A percentile compares a stretch with the other conserved stretches of the same genome.
Conservation (phyloP, 495 filamentous ascomycete species). For the Sordaria brevicollis region DNA sequence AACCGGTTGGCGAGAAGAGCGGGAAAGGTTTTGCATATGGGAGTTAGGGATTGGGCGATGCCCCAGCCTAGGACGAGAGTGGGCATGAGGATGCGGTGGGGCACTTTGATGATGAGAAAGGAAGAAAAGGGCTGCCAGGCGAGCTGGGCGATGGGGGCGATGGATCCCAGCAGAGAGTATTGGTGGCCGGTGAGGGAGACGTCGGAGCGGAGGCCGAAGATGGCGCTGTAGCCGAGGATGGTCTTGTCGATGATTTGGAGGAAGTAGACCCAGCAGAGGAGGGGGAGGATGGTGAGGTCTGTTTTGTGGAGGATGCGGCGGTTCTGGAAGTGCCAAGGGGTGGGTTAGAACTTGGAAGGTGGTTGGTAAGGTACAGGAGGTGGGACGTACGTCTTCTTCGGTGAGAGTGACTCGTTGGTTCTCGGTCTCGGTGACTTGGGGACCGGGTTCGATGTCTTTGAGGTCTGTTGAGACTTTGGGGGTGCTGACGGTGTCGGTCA, state of each 20-base stretch:
- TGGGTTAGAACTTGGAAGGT: neutral
- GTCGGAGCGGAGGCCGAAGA: conserved; percentile 49
- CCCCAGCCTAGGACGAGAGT: conserved; percentile 49
- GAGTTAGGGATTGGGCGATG: conserved; percentile 47
- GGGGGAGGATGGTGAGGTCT: conserved; percentile 45
- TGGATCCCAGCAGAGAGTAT: conserved; percentile 52
- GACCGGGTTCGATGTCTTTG: neutral
- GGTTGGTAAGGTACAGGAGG: too few relatives aligned
- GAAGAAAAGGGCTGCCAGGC: conserved; percentile 58
- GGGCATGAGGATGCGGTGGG: conserved; percentile 55
- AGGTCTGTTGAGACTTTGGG: neutral
- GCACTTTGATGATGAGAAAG: conserved; percentile 54
- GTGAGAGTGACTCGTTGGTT: conserved; percentile 3
- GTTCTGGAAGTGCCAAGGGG: conserved; percentile 21
- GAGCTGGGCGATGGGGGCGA: conserved; percentile 54
- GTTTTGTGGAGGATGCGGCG: conserved; percentile 51
- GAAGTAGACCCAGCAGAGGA: conserved; percentile 58
- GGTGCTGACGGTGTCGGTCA: neutral
- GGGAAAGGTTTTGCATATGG: conserved; percentile 40
- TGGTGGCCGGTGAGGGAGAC: conserved; percentile 45
- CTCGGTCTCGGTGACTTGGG: neutral
- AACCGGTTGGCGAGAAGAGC: conserved; percentile 44
- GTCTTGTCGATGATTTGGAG: conserved; percentile 55
- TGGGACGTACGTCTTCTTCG: conserved; percentile 4
- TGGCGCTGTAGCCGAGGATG: conserved; percentile 52